Evolutionary conservation across 495 filamentous ascomycete genomes (phyloP), one percentile per base, ranked within the genome.

Genomic region (Daldinia childiae): DNA sequence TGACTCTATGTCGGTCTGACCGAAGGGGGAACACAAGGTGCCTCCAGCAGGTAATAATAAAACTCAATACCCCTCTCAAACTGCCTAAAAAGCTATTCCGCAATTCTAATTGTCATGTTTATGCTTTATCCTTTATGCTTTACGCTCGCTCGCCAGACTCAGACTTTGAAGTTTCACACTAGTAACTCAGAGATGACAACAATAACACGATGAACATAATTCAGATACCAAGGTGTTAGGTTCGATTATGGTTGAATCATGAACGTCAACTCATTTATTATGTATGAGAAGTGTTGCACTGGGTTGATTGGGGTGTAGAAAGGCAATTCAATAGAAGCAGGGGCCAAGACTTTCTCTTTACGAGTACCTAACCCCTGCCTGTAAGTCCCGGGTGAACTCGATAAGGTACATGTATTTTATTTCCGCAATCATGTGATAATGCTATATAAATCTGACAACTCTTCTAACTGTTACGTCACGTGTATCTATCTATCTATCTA

Each of bases 61-160:
- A 66, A 68, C 63, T 67, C 69, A 60, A 72, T 67, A 58, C 59
- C 62, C 69, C 52, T 65, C 64, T 41, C 39, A 68, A 72, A 73
- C 57, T 73, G 65, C 70, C 65, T 73, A 69, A 69, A 69, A 73
- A 36, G 43, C 60, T 51, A 34, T 45, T 21, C 17, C 45, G 38
- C 24, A 50, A 24, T 51, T 48, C 36, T 15, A 60, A 36, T 8
- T 61, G 34, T 39, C 6, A 45, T 59, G 19, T 45, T 29, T 34
- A 39, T n/a, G 24, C 38, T 43, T 45, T 57, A 14, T n/a, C n/a
- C n/a, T 45, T 29, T 34, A 39, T n/a, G 24, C 38, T 43, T 45
- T 57, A 14, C 34, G 50, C 64, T 48, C 21, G 26, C 57, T 56
- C n/a, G 26, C 39, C 54, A 15, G 34, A 57, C 26, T 58, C 12